Base-by-base conservation (phyloP, 1,284 basidiomycete genomes). In the Cystobasidium pallidum region DNA sequence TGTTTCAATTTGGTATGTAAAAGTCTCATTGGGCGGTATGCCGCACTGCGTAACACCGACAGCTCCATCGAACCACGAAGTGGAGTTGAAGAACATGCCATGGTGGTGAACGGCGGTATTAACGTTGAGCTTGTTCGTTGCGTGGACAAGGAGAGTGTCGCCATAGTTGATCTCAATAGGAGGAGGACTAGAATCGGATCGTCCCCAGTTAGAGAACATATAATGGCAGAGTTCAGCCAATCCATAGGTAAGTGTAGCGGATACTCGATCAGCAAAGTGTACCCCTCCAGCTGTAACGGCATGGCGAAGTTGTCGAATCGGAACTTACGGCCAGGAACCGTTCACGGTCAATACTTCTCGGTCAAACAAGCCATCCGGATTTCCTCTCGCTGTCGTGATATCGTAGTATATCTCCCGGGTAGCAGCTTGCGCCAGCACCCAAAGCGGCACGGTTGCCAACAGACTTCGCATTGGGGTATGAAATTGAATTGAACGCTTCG, bases 31-130 rank as follows among this genome's bases (percentile, higher is more conserved):
- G 0, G 86, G 86, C 0, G 94, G 94, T 39, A 95, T 92, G 43
- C 91, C 90, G 78, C 94, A 66, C 4, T 70, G 92, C 0, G 89
- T 87, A 59, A 94, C 86, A 11, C 85, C 87, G 49, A 86, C 81
- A 0, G 94, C 92, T 47, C 94, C 94, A 80, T 98, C 94, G 83
- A 88, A 89, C 88, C 91, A 94, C 41, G 86, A 86, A 0, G 89
- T 47, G 2, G 52, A 34, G 19, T 63, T 94, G 84, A 95, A 94
- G 83, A 88, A 92, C 89, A 94, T 92, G 76, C 94, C 94, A 82
- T 97, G 78, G 66, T 78, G 77, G 66, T 78, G 77, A 24, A 92
- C 82, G 3, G 88, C 85, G 0, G 86, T 84, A 1, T 86, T 83
- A 30, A 83, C 79, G 58, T 88, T 86, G 61, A 94, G 82, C 1